A percentile compares a stretch with the other conserved stretches of the same genome.
Conservation (phyloP, 2,329 filamentous ascomycete genomes). For the Daldinia sp. region DNA sequence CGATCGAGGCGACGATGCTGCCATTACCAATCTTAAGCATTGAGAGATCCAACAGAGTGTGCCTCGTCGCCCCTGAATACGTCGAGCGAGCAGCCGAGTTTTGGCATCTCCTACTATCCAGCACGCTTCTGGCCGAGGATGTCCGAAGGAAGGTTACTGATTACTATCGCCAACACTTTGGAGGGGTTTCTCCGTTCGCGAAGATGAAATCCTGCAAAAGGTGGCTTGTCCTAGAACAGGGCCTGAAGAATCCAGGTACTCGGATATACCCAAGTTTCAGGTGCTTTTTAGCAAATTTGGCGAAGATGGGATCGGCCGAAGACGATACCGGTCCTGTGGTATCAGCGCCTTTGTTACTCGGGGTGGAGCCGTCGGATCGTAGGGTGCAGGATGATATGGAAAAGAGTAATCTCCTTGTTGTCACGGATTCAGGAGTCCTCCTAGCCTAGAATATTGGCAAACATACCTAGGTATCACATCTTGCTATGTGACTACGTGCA, state of each 20-base stretch:
- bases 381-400: too few relatives aligned
- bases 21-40: not conserved
- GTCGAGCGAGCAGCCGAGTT: not conserved
- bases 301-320: too few relatives aligned
- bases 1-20: too few relatives aligned
- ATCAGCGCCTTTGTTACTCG: too few relatives aligned
- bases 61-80: not conserved
- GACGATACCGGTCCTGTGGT: too few relatives aligned
- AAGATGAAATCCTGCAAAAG: not conserved
- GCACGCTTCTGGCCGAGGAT: not conserved
- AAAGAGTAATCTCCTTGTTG: too few relatives aligned
- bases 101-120: not conserved
- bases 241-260: not conserved
- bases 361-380: too few relatives aligned
- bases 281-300: not conserved
- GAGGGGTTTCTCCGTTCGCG: not conserved
- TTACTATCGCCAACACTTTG: conserved; percentile 1
- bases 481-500: not conserved
- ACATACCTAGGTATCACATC: too few relatives aligned
- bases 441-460: too few relatives aligned
- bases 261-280: conserved; percentile 13
- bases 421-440: too few relatives aligned
- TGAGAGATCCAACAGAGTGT: not conserved
- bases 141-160: not conserved
- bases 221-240: conserved; percentile 6